Evolutionary conservation across 768 basidiomycete genomes (phyloP), one percentile per base, ranked within the genome.

Genomic region (Pisolithus marmoratus): DNA sequence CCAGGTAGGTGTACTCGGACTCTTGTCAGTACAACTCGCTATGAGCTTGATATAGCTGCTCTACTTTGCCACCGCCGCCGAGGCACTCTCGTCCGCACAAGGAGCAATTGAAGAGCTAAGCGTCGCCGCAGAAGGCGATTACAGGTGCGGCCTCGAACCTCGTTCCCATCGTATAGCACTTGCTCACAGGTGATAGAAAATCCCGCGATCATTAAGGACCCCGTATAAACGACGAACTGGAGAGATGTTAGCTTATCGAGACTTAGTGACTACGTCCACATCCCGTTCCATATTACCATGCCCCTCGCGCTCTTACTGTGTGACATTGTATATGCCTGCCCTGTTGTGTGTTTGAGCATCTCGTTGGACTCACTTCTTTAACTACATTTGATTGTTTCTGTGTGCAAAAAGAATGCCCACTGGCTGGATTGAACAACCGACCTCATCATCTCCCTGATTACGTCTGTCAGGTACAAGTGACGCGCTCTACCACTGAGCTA

Each of bases 61-160:
- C 51, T 93, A 77, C 76, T 84, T 87, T 67, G 77, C 85, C 20
- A 63, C 80, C 41, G 87, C 87, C 3, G 90, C 90, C 1, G 92
- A 94, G 64, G 78, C 89, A 0, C 78, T 94, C 38, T 82, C 81
- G n/a, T 73, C 78, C 42, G 80, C 90, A 43, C 91, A 94, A 66
- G 90, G 89, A 46, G 92, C 96, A 67, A 87, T 97, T 45, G 94
- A 96, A 58, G 94, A 97, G 59, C 78, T 95, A 58, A 86, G 84
- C 53, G 87, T 94, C 31, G 90, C 91, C 43, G 93, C 94, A 0
- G 94, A 97, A 70, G 91, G 90, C 52, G 91, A 94, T 66, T 97
- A 95, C 75, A 87, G 94, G 85, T 91, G 56, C 57, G 58, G 40
- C 14, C 34, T 11, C 29, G 11, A 7, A 12, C 12, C 9, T 26